These are phyloP conservation scores for Corchorus olitorius DNA, from an alignment of 345 rosid species.

Conservation along the genomic window DNA sequence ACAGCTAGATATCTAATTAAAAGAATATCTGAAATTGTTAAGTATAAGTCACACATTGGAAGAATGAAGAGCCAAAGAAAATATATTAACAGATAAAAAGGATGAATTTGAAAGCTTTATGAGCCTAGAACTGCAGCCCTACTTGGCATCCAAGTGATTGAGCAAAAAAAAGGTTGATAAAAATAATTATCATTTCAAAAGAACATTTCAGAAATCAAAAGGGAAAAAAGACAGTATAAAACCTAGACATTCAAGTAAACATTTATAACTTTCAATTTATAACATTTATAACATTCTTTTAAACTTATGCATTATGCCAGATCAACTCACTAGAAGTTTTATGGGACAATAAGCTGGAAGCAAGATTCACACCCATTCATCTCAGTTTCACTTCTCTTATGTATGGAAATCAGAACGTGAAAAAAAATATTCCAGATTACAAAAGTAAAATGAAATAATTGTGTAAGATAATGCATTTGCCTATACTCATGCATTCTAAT, in stretches of 20 bases:
- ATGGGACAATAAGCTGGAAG: background rate
- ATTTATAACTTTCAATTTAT: background rate
- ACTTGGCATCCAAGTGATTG: background rate
- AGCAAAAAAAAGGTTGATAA: background rate
- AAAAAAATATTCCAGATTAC: background rate
- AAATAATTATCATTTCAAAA: background rate
- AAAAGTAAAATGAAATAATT: background rate
- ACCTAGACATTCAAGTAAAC: background rate
- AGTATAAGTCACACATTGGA: background rate
- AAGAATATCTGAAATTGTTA: background rate
- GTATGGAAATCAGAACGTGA: background rate
- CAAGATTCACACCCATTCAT: background rate
- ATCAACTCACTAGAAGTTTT: background rate
- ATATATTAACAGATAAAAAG: background rate
- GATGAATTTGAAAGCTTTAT: background rate
- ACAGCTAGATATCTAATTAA: background rate
- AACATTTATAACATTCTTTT: background rate
- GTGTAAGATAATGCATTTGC: background rate
- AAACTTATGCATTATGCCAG: background rate
- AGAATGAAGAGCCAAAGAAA: background rate
- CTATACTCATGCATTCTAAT: background rate
- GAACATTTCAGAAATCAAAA: background rate
- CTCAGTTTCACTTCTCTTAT: background rate
- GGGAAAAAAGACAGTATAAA: background rate
- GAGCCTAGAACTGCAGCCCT: background rate